phyloP scores from a whole-genome alignment of 164 flowering plant genomes.

The Magnolia officinalis region DNA sequence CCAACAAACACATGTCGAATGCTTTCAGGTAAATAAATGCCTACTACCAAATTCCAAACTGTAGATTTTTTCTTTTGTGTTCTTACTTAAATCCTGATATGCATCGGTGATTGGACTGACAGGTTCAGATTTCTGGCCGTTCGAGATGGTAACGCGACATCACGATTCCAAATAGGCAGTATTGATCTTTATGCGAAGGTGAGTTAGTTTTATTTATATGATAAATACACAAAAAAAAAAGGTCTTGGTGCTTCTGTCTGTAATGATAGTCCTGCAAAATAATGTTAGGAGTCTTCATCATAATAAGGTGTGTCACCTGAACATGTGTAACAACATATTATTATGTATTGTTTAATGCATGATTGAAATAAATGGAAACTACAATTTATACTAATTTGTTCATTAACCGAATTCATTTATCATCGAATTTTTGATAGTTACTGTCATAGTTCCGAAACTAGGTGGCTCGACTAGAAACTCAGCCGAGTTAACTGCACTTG shows the following conservation, averaged over 20 bases:
- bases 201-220: not conserved
- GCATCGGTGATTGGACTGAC: constrained; percentile 10
- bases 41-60: not conserved
- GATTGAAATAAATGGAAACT: too few relatives aligned
- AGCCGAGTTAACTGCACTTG: too few relatives aligned
- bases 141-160: constrained; percentile 46
- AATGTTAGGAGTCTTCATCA: not conserved
- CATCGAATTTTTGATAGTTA: too few relatives aligned
- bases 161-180: constrained; percentile 78
- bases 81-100: not conserved
- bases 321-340: too few relatives aligned
- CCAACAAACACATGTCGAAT: constrained; percentile 35
- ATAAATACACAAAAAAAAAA: not conserved
- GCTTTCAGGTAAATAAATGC: constrained; percentile 69
- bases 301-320: not conserved
- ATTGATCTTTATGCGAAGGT: constrained; percentile 62
- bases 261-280: not conserved
- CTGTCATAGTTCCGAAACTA: too few relatives aligned
- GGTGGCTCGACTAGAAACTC: too few relatives aligned
- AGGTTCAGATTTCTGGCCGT: constrained; percentile 74
- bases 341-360: too few relatives aligned
- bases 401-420: too few relatives aligned
- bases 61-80: not conserved
- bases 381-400: too few relatives aligned
- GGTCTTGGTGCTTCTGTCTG: not conserved